Base-by-base conservation (phyloP, 345 rosid genomes). In the Tarenaya hassleriana region DNA sequence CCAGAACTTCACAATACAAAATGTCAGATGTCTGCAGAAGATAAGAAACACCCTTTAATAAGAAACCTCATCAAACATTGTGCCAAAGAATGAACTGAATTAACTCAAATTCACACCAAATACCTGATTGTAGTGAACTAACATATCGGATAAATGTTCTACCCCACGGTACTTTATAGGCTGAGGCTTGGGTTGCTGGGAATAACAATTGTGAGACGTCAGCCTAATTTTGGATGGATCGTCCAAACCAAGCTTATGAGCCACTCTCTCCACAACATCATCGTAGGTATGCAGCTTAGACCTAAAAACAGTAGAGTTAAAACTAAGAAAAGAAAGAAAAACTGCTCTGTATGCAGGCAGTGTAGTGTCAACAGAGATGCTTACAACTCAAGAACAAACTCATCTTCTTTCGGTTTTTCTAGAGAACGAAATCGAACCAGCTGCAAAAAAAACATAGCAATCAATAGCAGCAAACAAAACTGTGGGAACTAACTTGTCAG, bases 71-170 rank as follows among this genome's bases (percentile, higher is more conserved):
- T 29, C 4, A 29, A 56, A 11, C 34, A 37, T 5, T 37, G 50
- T 24, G 55, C 46, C 29, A 57, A 59, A 47, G 55, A 61, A 60
- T 34, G 31, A 47, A 52, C 52, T 33, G 39, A 29, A 24, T 34
- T 38, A 15, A 32, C 60, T 34, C 34, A 57, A 50, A 20, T 42
- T 49, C 50, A 9, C 13, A 33, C 19, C 45, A 16, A 16, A 17
- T 69, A 86, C 97, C 91, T 92, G 97, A 67, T 92, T 88, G 71
- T 86, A 81, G 69, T 92, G 95, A 55, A 81, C 76, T 57, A 88
- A 61, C 97, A 92, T 92, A 66, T 88, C 95, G 20, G 88, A n/a
- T n/a, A n/a, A n/a, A n/a, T n/a, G n/a, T n/a, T n/a, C n/a, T n/a
- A n/a, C n/a, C n/a, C n/a, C n/a, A n/a, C n/a, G n/a, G n/a, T n/a